Percentiles rank a stretch among this genome's conserved stretches.
phyloP scores from a whole-genome alignment of 2,329 filamentous ascomycete species.

The Xylariaceae sp. region DNA sequence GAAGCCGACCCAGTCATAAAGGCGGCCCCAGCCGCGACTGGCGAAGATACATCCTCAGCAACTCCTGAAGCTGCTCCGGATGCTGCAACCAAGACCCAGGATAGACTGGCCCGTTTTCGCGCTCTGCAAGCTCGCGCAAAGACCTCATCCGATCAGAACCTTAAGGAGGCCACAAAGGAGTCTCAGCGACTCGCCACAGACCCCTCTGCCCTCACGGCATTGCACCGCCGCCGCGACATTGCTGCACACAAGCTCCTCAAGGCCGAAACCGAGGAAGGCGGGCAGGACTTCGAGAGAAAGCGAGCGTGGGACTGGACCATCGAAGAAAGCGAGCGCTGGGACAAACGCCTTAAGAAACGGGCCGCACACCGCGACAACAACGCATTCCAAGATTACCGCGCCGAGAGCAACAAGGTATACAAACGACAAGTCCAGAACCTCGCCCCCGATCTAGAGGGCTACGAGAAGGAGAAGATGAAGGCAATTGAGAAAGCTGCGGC shows the following conservation, averaged over 20 bases:
- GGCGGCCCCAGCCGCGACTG: neutral
- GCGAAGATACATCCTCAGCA: neutral
- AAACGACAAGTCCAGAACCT: conserved; percentile 83
- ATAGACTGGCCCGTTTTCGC: conserved; percentile 80
- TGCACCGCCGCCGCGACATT: conserved; percentile 83
- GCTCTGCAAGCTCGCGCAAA: conserved; percentile 80
- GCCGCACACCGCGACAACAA: conserved; percentile 77
- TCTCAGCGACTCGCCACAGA: conserved; percentile 76
- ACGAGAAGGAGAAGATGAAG: conserved; percentile 80
- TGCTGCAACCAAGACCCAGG: conserved; percentile 47
- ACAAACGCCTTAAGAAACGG: conserved; percentile 85
- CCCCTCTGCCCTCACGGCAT: conserved; percentile 69
- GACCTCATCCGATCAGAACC: conserved; percentile 68
- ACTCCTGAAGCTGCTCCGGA: conserved; percentile 10
- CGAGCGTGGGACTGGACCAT: conserved; percentile 98
- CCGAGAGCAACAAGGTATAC: conserved; percentile 89
- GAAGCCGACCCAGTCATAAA: too few species aligned
- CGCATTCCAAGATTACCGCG: conserved; percentile 83
- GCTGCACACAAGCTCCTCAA: conserved; percentile 92
- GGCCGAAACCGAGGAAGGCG: conserved; percentile 79
- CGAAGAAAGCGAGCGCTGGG: conserved; percentile 93
- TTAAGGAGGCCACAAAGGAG: conserved; percentile 81
- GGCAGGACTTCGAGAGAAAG: conserved; percentile 95
- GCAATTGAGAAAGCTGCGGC: conserved; percentile 83
- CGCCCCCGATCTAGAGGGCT: conserved; percentile 74